Percentiles rank a stretch among this genome's conserved stretches.
Evolutionary conservation across 1,284 basidiomycete genomes (phyloP).

Genomic region (Pisolithus thermaeus): DNA sequence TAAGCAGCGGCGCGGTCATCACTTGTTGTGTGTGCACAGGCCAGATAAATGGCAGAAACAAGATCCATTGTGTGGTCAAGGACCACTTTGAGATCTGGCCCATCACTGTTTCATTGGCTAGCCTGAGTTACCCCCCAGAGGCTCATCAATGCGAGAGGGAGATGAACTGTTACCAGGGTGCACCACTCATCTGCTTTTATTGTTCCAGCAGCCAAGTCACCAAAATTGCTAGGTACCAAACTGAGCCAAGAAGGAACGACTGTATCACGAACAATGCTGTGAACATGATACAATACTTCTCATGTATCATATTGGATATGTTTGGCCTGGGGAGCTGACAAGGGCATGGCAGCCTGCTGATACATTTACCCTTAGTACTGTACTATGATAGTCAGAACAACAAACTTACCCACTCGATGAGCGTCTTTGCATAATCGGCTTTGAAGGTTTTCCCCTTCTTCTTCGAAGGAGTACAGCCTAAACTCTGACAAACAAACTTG

Average conservation of each 20-base stretch:
- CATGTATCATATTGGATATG: background rate
- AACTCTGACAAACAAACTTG: conserved; percentile 4
- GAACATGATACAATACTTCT: background rate
- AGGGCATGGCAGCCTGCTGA: conserved; percentile 3
- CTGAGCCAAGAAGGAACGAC: no score
- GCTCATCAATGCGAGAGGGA: no score
- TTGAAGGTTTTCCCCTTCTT: background rate
- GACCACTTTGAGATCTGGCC: background rate
- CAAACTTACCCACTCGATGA: background rate
- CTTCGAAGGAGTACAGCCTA: background rate
- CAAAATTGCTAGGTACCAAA: no score
- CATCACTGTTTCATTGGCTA: background rate
- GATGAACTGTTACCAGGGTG: no score
- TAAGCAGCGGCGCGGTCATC: no score
- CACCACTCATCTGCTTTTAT: no score
- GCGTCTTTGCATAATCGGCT: background rate
- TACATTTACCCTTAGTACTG: background rate
- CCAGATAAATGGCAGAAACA: conserved; percentile 9
- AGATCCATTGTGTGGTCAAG: conserved; percentile 13
- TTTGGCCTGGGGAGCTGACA: background rate
- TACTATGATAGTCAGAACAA: no score
- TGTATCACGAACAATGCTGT: conserved; percentile 20
- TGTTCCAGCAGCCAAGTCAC: no score
- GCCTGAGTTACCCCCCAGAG: no score
- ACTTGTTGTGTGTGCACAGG: conserved; percentile 4